These are phyloP conservation scores for Seminavis robusta DNA, from an alignment of 108 stramenopile species.

Conservation along the genomic window DNA sequence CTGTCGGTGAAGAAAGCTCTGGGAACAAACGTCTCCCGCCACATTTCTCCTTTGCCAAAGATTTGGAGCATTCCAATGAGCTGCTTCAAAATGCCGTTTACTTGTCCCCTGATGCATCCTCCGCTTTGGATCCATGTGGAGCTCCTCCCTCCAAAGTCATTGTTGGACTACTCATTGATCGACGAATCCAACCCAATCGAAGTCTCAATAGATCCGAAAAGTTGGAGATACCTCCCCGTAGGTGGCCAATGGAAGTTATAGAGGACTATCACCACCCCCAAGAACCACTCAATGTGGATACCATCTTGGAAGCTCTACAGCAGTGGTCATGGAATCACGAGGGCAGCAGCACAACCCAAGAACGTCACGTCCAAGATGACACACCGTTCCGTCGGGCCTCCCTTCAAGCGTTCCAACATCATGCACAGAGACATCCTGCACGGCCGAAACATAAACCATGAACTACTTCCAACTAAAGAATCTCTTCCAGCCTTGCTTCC, in stretches of 20 bases:
- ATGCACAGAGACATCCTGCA: conserved; percentile 68
- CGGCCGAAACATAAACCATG: conserved; percentile 29
- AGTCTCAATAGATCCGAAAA: conserved; percentile 47
- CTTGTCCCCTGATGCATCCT: conserved; percentile 76
- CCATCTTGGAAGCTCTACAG: conserved; percentile 72
- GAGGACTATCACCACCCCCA: conserved; percentile 29
- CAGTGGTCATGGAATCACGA: conserved; percentile 68
- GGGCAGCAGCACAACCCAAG: not conserved
- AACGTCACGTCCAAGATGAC: not conserved
- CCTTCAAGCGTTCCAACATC: conserved; percentile 48
- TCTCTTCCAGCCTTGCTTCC: too few species aligned
- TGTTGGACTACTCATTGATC: conserved; percentile 79
- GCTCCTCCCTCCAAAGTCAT: conserved; percentile 55
- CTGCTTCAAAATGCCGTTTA: conserved; percentile 45
- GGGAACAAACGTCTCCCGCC: conserved; percentile 2
- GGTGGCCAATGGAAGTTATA: conserved; percentile 56
- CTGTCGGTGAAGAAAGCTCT: too few species aligned
- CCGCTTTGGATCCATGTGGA: conserved; percentile 24
- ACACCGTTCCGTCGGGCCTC: conserved; percentile 35
- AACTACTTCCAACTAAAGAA: too few species aligned
- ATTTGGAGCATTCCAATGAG: not conserved
- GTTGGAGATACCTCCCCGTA: conserved; percentile 22
- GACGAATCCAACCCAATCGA: conserved; percentile 65
- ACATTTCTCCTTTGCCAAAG: conserved; percentile 26
- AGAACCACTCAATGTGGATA: conserved; percentile 77